Conservation (phyloP, 805 yeast species). For the Lachancea cidri region DNA sequence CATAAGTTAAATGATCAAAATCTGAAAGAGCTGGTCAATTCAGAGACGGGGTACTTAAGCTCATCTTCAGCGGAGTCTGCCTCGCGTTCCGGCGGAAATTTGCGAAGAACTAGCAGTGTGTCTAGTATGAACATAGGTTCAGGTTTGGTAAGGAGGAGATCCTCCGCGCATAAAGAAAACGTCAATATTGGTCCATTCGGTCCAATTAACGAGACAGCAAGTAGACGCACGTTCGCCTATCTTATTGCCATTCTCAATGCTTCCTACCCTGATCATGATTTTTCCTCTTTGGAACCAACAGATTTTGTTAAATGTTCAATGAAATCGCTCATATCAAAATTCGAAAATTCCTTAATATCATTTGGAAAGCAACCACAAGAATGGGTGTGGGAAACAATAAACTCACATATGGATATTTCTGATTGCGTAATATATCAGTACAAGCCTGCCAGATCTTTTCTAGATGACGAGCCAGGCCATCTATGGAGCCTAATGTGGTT, state of each 20-base stretch:
- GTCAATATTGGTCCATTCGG: constrained; percentile 72
- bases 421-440: constrained; percentile 61
- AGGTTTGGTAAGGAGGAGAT: constrained; percentile 20
- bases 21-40: constrained; percentile 29
- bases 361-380: constrained; percentile 53
- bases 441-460: constrained; percentile 36
- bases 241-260: constrained; percentile 86
- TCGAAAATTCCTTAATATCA: constrained; percentile 72
- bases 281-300: constrained; percentile 76
- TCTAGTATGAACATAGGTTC: constrained; percentile 12
- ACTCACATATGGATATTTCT: constrained; percentile 64
- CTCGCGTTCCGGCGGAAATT: constrained; percentile 9
- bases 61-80: constrained; percentile 29
- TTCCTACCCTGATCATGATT: constrained; percentile 94
- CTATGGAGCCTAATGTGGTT: constrained; percentile 73
- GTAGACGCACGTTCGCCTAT: constrained; percentile 86
- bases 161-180: constrained; percentile 24
- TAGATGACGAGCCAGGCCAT: constrained; percentile 37
- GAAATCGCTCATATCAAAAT: constrained; percentile 52
- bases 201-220: constrained; percentile 77
- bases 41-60: constrained; percentile 26
- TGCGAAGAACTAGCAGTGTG: constrained; percentile 26
- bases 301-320: constrained; percentile 53
- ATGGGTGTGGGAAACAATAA: constrained; percentile 86
- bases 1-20: constrained; percentile 33